Evolutionary conservation across 2,329 filamentous ascomycete genomes (phyloP).

Genomic region (Claviceps sp.): DNA sequence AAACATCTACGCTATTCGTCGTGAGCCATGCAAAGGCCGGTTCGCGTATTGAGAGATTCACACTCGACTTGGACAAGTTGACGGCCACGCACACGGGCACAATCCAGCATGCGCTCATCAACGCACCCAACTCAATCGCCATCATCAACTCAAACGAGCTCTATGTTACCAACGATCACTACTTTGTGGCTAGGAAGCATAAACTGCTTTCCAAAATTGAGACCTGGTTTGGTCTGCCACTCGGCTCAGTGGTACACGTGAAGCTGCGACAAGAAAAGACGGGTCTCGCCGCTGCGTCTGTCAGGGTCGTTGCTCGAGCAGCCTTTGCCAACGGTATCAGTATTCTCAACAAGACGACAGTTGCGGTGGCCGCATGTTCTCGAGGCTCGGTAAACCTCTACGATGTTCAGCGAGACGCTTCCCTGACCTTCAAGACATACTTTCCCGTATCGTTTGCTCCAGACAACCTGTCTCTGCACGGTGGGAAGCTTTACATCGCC

Average conservation of each 20-base stretch:
- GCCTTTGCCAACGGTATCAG: constrained; percentile 30
- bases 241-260: constrained; percentile 24
- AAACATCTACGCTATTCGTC: constrained; percentile 22
- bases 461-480: constrained; percentile 24
- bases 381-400: constrained; percentile 18
- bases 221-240: constrained; percentile 19
- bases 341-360: constrained; percentile 23
- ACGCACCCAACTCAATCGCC: constrained; percentile 25
- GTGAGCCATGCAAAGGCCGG: constrained; percentile 23
- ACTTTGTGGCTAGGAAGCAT: constrained; percentile 15
- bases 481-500: constrained; percentile 22
- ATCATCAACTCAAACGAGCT: constrained; percentile 22
- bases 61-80: constrained; percentile 18
- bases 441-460: constrained; percentile 21
- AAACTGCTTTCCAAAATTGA: constrained; percentile 18
- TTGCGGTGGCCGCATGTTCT: constrained; percentile 25
- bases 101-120: constrained; percentile 24
- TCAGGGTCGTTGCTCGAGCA: constrained; percentile 18
- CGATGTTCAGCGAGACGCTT: constrained; percentile 6
- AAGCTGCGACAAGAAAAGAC: constrained; percentile 4
- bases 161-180: constrained; percentile 28
- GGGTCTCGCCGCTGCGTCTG: constrained; percentile 2
- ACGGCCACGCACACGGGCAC: constrained; percentile 23
- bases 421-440: constrained; percentile 1
- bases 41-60: constrained; percentile 25